Percentiles rank a stretch among this genome's conserved stretches.
These are phyloP conservation scores for Trichoderma virens DNA, from an alignment of 495 filamentous ascomycete genomes.

Conservation along the genomic window DNA sequence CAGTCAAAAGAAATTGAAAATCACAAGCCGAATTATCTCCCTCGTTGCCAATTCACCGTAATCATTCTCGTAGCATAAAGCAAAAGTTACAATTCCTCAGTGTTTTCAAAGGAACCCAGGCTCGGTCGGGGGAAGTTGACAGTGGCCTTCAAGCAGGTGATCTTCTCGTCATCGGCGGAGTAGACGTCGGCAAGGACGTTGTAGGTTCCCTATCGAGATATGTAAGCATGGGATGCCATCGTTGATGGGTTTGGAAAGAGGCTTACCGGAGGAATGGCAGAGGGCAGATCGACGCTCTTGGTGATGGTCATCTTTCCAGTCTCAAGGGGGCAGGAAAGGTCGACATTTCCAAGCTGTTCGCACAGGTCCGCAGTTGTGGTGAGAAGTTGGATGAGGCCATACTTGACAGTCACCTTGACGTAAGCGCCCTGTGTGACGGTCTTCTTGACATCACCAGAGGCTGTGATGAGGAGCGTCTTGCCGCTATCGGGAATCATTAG, in stretches of 20 bases:
- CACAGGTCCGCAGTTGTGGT: conserved; percentile 73
- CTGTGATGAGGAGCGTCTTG: conserved; percentile 66
- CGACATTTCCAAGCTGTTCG: conserved; percentile 78
- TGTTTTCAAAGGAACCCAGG: conserved; percentile 9
- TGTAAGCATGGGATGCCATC: conserved; percentile 12
- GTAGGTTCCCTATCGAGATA: conserved; percentile 66
- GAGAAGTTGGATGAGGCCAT: conserved; percentile 84
- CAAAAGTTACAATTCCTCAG: neutral
- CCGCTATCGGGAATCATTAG: conserved; percentile 49
- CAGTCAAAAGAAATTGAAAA: neutral
- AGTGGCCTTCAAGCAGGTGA: conserved; percentile 74
- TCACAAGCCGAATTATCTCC: neutral
- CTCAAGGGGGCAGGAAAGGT: conserved; percentile 80
- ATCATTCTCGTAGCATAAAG: neutral
- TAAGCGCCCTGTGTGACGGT: conserved; percentile 67
- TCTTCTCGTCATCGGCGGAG: conserved; percentile 54
- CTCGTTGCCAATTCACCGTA: neutral
- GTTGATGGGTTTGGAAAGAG: neutral
- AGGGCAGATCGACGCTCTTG: conserved; percentile 79
- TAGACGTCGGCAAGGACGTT: conserved; percentile 79
- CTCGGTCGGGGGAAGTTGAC: conserved; percentile 43
- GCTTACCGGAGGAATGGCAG: conserved; percentile 81
- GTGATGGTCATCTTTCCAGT: conserved; percentile 61
- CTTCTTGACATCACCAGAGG: conserved; percentile 61
- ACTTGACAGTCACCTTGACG: conserved; percentile 80